Evolutionary conservation across 2,329 filamentous ascomycete species (phyloP).

Genomic region (Pyricularia grisea): DNA sequence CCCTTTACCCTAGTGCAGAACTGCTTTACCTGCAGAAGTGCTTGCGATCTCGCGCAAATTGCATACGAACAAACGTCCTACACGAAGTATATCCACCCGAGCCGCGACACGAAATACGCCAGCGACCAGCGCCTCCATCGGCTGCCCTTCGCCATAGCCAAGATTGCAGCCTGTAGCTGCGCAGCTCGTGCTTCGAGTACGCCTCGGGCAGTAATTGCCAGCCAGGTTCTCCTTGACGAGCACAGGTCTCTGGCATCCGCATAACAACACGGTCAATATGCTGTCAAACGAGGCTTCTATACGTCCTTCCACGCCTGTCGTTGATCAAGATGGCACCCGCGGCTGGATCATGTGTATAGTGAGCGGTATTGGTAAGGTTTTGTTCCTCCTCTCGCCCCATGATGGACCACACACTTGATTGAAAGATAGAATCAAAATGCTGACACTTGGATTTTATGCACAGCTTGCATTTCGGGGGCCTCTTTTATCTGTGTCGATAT

Average conservation of each 20-base stretch:
- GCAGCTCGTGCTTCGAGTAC: not conserved
- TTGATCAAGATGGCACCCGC: constrained; percentile 36
- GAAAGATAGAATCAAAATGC: not conserved
- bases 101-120: not conserved
- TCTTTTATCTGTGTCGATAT: constrained; percentile 82
- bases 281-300: not conserved
- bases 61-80: not conserved
- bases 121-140: not conserved
- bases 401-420: too few species aligned
- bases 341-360: constrained; percentile 91
- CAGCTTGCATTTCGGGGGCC: constrained; percentile 64
- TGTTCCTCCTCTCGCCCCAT: not conserved
- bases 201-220: not conserved
- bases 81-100: not conserved
- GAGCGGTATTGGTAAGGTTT: constrained; percentile 56
- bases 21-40: not conserved
- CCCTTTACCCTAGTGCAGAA: not conserved
- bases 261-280: not conserved
- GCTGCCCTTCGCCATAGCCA: not conserved
- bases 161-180: not conserved
- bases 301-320: not conserved
- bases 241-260: not conserved
- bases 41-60: not conserved
- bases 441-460: not conserved
- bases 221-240: not conserved